Conservation (phyloP, 2,329 filamentous ascomycete species). For the Xylaria sp. region DNA sequence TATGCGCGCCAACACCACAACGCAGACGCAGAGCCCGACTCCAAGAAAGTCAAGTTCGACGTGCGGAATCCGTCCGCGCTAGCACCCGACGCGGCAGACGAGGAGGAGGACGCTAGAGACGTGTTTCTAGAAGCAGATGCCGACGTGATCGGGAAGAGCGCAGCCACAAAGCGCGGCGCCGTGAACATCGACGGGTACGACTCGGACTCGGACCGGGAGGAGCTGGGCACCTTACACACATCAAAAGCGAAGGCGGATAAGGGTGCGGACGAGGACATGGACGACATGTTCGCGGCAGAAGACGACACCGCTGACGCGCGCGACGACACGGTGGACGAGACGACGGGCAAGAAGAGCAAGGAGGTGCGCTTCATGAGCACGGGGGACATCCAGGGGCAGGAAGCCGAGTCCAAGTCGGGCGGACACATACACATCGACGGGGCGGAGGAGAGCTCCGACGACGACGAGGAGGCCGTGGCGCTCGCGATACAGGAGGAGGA, state of each 20-base stretch:
- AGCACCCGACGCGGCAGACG: constrained; percentile 78
- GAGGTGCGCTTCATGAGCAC: constrained; percentile 69
- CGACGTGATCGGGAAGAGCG: constrained; percentile 86
- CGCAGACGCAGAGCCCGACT: constrained; percentile 59
- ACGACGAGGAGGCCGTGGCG: constrained; percentile 76
- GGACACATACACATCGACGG: constrained; percentile 73
- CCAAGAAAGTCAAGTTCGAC: constrained; percentile 91
- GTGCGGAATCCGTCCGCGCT: constrained; percentile 93
- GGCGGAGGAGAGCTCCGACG: constrained; percentile 65
- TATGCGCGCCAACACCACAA: constrained; percentile 78
- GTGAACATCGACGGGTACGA: constrained; percentile 98
- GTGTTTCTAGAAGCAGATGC: constrained; percentile 88
- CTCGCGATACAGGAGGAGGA: constrained; percentile 79
- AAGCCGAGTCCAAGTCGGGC: constrained; percentile 75
- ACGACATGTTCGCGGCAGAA: constrained; percentile 85
- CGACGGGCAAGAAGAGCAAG: constrained; percentile 68
- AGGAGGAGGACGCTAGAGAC: constrained; percentile 59
- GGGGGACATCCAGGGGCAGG: constrained; percentile 80
- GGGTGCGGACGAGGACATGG: constrained; percentile 68
- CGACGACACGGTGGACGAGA: constrained; percentile 61
- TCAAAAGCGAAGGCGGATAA: constrained; percentile 44
- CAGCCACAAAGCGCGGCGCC: constrained; percentile 86
- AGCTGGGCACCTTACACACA: constrained; percentile 49
- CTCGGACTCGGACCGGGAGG: constrained; percentile 89
- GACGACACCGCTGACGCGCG: constrained; percentile 65